Percentiles rank a stretch among this genome's conserved stretches.
phyloP scores from a whole-genome alignment of 225 moss, liverwort and hornwort genomes.

The Straminergon stramineum region DNA sequence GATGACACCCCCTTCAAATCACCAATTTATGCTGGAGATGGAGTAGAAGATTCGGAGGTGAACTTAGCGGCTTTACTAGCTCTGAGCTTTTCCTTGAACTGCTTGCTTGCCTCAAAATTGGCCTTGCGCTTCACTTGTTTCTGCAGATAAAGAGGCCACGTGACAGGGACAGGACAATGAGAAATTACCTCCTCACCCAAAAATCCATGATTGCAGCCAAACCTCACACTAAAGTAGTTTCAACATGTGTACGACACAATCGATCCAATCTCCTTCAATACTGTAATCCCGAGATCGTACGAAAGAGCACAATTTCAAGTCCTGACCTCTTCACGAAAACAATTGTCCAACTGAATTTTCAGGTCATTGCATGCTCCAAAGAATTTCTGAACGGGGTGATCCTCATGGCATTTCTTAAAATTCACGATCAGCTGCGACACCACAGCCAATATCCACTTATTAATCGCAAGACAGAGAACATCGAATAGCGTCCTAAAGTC shows the following conservation, averaged over 20 bases:
- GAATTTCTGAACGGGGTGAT: slow-evolving; percentile 83
- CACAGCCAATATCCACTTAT: background rate
- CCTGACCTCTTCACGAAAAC: slow-evolving; percentile 81
- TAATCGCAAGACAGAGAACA: background rate
- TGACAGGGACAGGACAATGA: background rate
- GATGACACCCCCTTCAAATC: background rate
- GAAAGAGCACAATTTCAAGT: background rate
- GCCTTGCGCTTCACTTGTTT: slow-evolving; percentile 82
- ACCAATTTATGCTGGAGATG: background rate
- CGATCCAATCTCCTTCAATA: background rate
- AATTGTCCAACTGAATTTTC: slow-evolving; percentile 75
- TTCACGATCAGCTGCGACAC: slow-evolving; percentile 61
- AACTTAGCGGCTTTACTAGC: slow-evolving; percentile 50
- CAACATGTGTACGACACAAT: background rate
- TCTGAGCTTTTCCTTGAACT: slow-evolving; percentile 72
- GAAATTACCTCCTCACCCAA: background rate
- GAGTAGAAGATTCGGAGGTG: background rate
- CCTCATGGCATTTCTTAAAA: slow-evolving; percentile 92
- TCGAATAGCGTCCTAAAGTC: background rate
- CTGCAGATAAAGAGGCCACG: slow-evolving; percentile 11
- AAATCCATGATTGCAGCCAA: background rate
- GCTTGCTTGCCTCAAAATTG: slow-evolving; percentile 84
- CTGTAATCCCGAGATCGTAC: background rate
- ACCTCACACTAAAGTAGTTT: background rate
- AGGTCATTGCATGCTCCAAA: slow-evolving; percentile 85